Base-by-base conservation (phyloP, 257 asterid species). In the Solanum sitiens region DNA sequence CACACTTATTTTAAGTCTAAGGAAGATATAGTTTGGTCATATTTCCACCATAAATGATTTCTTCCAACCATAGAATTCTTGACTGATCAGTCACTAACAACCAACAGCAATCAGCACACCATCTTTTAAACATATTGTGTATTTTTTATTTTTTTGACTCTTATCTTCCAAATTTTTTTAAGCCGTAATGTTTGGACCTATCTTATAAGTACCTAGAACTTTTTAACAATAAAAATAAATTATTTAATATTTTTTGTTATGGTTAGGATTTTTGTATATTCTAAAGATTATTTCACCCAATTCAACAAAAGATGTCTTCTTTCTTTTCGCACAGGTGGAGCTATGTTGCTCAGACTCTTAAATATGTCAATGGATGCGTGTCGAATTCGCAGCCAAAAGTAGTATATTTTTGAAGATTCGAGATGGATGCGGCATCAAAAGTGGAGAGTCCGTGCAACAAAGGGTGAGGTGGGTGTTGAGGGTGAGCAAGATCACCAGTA, bases 21-120 rank as follows among this genome's bases (percentile, higher is more conserved):
- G 16, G 35, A 82, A 53, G 86, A 82, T 32, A 56, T 18, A 20
- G 86, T 82, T 50, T 82, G 32, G 27, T 50, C 70, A 50, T 82
- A 50, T 82, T 82, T 82, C 70, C 86, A 82, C 86, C 70, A 50
- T 32, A 82, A 30, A 30, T 50, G 86, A 82, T 82, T 30, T 82
- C 70, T 50, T 30, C 21, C 67, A 18, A 82, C 70, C 44, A 50
- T 6, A 10, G 18, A 82, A 18, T 30, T 47, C 32, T 47, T 50
- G 70, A 13, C 30, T 80, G 45, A 80, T 30, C 21, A 47, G 30
- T 18, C 85, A 30, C 85, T 9, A 50, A 80, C 85, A 47, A 37
- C 11, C 85, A 82, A 50, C 70, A 80, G 2, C 85, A 16, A 82
- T 25, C 70, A 82, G 11, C 86, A 45, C 70, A 82, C 86, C 35